Conservation (phyloP, 2,329 filamentous ascomycete species). For the Colletotrichum sp. region DNA sequence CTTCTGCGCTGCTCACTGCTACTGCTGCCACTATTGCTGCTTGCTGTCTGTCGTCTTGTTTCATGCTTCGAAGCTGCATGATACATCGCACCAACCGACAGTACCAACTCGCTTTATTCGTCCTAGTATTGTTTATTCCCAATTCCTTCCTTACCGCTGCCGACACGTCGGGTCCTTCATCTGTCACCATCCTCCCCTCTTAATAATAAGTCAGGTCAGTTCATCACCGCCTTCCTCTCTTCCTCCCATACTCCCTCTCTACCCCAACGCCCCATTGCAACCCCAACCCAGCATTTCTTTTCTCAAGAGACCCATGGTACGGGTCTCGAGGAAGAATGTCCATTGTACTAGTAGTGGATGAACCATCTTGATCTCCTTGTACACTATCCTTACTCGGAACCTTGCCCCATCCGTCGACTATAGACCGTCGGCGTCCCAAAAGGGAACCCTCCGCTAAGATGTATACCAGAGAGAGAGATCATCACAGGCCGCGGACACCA, state of each 20-base stretch:
- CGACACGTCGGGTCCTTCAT: neutral
- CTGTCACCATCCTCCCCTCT: slow-evolving; percentile 7
- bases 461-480: slow-evolving; percentile 48
- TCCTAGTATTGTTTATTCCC: slow-evolving; percentile 18
- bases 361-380: slow-evolving; percentile 31
- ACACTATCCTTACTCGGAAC: slow-evolving; percentile 27
- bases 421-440: slow-evolving; percentile 23
- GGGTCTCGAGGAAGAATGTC: slow-evolving; percentile 36
- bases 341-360: slow-evolving; percentile 20
- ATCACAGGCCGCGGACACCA: slow-evolving; percentile 26
- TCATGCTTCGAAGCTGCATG: slow-evolving; percentile 25
- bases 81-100: slow-evolving; percentile 22
- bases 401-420: neutral
- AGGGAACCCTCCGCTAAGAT: slow-evolving; percentile 48
- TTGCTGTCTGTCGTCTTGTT: slow-evolving; percentile 12
- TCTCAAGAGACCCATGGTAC: slow-evolving; percentile 37
- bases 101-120: slow-evolving; percentile 13
- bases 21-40: neutral
- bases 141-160: slow-evolving; percentile 13
- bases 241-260: slow-evolving; percentile 23
- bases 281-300: slow-evolving; percentile 20
- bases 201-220: slow-evolving; percentile 27
- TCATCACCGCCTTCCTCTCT: slow-evolving; percentile 19
- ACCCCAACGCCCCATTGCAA: slow-evolving; percentile 21
- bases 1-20: neutral